Evolutionary conservation across 192 early-diverging fungal species (phyloP), one percentile per base, ranked within the genome.

Genomic region (Lobosporangium transversale): DNA sequence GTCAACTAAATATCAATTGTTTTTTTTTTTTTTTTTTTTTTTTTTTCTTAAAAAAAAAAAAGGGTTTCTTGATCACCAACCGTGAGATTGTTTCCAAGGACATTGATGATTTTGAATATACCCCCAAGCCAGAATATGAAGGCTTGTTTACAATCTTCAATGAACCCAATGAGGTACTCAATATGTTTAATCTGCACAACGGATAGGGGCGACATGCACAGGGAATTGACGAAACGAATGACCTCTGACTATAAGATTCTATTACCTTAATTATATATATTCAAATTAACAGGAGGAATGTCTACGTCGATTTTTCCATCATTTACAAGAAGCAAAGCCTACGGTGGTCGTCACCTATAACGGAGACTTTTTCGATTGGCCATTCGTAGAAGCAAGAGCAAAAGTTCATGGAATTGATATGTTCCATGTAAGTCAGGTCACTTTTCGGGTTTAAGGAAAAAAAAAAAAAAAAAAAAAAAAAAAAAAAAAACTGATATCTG

Each of bases 311-410:
- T 99, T 99, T 75, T 96, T 98, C 78, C 91, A 93, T 29, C 97
- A 99, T 70, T 90, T 99, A 33, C 84, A 89, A 33, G 84, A 91
- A 11, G 86, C 86, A 18, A 86, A 89, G 55, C 98, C 98, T 0
- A 93, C 90, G 0, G 90, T 99, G 15, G 81, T 95, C 80, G 95
- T 93, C 2, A 97, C 98, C 5, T 99, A 99, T 74, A 99, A 99
- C 90, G 98, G 98, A 64, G 98, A 99, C 67, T 94, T 87, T 75
- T 99, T 99, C 84, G 98, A 99, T 88, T 98, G 95, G 95, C 96
- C 96, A 0, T 99, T 97, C 82, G 84, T 99, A 11, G 96, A 98
- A 45, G 85, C 91, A 23, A 76, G 98, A 45, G 91, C 98, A 14
- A 80, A 78, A 24, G 78, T 85, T 30, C 87, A 97, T 80, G 94